Conservation (phyloP, 1,284 basidiomycete species). For the Psilocybe mexicana region DNA sequence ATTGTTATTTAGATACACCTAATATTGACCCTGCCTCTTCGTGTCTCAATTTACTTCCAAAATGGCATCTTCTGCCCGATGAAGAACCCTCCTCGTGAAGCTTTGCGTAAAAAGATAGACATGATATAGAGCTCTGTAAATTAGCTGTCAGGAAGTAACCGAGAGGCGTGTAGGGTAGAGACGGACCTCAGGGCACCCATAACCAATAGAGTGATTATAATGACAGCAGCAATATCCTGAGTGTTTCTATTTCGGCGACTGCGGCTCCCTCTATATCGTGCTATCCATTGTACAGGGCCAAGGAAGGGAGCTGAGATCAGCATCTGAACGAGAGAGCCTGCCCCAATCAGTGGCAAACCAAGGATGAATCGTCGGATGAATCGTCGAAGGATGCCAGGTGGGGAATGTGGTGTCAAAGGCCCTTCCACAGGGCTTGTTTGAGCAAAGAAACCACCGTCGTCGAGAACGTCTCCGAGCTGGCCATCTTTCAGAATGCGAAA, state of each 20-base stretch:
- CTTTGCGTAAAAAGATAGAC: constrained; percentile 67
- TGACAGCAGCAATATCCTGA: constrained; percentile 61
- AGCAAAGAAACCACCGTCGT: constrained; percentile 34
- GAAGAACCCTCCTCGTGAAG: constrained; percentile 58
- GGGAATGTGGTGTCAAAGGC: constrained; percentile 23
- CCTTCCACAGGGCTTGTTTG: constrained; percentile 17
- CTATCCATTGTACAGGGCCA: constrained; percentile 65
- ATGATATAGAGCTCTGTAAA: constrained; percentile 61
- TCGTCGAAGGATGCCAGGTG: constrained; percentile 49
- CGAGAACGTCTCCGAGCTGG: constrained; percentile 42
- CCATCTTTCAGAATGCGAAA: constrained; percentile 66
- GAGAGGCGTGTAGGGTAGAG: background rate
- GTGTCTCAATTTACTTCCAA: constrained; percentile 61
- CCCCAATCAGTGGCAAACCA: constrained; percentile 75
- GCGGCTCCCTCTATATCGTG: constrained; percentile 57
- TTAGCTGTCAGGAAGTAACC: background rate
- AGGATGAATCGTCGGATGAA: constrained; percentile 69
- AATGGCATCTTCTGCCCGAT: constrained; percentile 76
- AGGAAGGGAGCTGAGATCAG: constrained; percentile 60
- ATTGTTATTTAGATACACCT: constrained; percentile 11
- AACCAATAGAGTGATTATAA: constrained; percentile 63
- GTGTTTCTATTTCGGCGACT: constrained; percentile 53
- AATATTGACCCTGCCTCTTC: constrained; percentile 7
- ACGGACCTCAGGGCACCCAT: constrained; percentile 62
- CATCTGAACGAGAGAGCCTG: constrained; percentile 73